Base-by-base conservation (phyloP, 257 asterid species). In the Ilex aquifolium region DNA sequence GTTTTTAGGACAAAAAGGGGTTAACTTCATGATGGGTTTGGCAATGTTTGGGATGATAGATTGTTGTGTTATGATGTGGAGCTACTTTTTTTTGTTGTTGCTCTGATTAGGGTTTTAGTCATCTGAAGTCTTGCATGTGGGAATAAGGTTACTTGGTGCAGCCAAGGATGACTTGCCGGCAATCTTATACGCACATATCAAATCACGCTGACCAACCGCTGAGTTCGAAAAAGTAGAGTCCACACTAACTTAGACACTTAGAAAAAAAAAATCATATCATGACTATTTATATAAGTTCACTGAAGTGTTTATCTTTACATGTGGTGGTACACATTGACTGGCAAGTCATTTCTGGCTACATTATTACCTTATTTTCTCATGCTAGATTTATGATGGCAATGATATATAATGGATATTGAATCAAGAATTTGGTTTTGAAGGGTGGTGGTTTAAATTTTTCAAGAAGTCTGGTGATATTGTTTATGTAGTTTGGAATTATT, bases 111-210 rank as follows among this genome's bases (percentile, higher is more conserved):
- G 4, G 49, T 39, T 27, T 60, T 31, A 46, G 40, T 83, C 87
- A 84, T 83, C 80, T 50, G 30, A 66, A 67, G 79, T 82, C 91
- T 84, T 82, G 91, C 96, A 84, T 82, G 95, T 70, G 78, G 72
- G 60, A 69, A 77, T 44, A 73, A 76, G 88, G 88, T 65, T 21
- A 61, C 7, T 76, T 68, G 76, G 67, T 74, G 69, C 75, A 89
- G 96, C 96, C 96, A 89, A 86, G 96, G 93, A 89, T 89, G 96
- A 89, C 96, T 86, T 86, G 96, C 95, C 96, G 95, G 85, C 53
- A 36, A 69, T 29, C 63, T 53, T 63, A 27, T 55, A 31, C 10
- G 52, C 13, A 40, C 49, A 44, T 62, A 2, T 55, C 44, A 21
- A 21, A 1, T 21, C 1, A 21, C 27, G 27, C 1, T 21, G 27